Evolutionary conservation across 2,329 filamentous ascomycete species (phyloP), one percentile per base, ranked within the genome.

Genomic region (Parafenestella ontariensis): DNA sequence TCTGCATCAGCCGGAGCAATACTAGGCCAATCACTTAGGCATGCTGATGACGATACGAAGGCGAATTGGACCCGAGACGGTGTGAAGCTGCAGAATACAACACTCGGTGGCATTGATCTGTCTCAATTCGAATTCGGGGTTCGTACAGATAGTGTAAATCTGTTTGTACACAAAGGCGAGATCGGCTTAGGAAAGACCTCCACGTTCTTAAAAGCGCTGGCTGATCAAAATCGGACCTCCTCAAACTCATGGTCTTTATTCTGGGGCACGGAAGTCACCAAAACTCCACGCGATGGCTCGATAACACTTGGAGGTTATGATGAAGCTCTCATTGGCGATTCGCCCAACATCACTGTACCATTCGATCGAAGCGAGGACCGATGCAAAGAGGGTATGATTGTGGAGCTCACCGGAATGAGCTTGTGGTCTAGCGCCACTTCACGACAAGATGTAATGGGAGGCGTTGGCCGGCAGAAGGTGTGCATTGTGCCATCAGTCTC

Each of bases 211-310:
- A 36, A 50, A 17, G 33, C 26, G n/a, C 29, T 57, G 15, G 40
- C 26, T 10, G 34, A 44, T 24, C 31, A 24, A 13, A 36, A 37
- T 15, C 49, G 46, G 15, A 53, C 49, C 20, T 57, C 54, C 0
- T 57, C 54, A 11, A 49, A 29, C n/a, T 45, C 46, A 7, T 57
- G 49, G 20, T 53, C 54, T 1, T 43, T 57, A 15, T 53, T 47
- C 11, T 53, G 49, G 54, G 54, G 54, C 26, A 49, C 46, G n/a
- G 54, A 57, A 15, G 50, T 53, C n/a, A 47, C 54, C 6, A 46
- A 47, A 6, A 9, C 40, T n/a, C 49, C 49, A n/a, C 46, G 46
- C 10, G 54, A 57, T 39, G 54, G 54, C 21, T 53, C 54, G 5
- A 29, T 57, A 17, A 53, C 49, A 20, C 23, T 57, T 15, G 54